Base-by-base conservation (phyloP, 768 basidiomycete genomes). In the Russula sp. region DNA sequence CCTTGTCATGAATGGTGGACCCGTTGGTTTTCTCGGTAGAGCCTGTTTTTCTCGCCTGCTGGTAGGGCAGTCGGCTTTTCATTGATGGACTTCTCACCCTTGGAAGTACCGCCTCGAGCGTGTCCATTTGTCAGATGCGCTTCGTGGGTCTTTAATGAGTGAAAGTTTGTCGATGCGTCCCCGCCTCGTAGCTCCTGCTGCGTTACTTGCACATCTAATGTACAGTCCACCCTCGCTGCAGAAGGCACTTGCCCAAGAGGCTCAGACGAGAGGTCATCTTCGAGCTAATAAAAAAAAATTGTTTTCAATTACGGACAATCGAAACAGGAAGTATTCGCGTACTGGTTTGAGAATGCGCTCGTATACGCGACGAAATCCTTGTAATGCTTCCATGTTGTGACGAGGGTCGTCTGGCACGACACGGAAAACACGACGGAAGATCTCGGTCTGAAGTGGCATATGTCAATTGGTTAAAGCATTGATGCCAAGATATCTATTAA, bases 351-450 rank as follows among this genome's bases (percentile, higher is more conserved):
- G 83, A 66, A 91, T 71, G 2, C 89, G 83, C 66, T 93, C 92
- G 52, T 93, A 71, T 89, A 81, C 6, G 79, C 74, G 52, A 88
- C 77, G 70, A 91, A 98, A 66, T 95, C 91, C 72, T 88, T 95
- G 76, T 88, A 98, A 71, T 93, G 90, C 71, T 94, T 94, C 96
- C 96, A 99, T 0, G 95, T 96, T 1, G 88, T 88, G 64, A 98
- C 84, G 26, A 86, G n/a, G 79, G 73, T 99, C 95, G 73, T 98
- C 96, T 6, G 97, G 96, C 59, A 95, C 79, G 40, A 90, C 88
- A 70, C 93, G 88, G 79, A 99, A 99, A 4, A 98, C 94, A 72
- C 91, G 95, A 61, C 94, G 88, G 76, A 84, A 98, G 67, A 98
- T 93, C 73, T 96, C 92, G 66, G 96, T 99, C 94, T 95, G 64